Base-by-base conservation (phyloP, 1,139 yeast genomes). In the Blastobotrys indianensis region DNA sequence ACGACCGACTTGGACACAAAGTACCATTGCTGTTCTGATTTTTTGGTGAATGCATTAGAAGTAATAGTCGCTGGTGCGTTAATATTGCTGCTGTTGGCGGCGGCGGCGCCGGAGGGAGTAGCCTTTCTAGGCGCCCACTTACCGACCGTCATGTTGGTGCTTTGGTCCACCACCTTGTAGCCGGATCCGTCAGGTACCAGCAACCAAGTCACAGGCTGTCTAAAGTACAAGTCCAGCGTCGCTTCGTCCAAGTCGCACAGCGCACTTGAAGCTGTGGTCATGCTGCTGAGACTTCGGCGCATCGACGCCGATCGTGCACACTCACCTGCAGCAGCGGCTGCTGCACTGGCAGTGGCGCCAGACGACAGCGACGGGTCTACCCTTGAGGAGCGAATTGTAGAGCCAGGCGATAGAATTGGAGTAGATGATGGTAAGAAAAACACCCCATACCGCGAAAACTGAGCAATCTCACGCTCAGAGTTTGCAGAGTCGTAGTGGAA, bases 161-260 rank as follows among this genome's bases (percentile, higher is more conserved):
- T 43, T n/a, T 46, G 43, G 39, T 52, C 55, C 16, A 51, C 40
- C n/a, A 52, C 42, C 32, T 39, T 29, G 13, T 47, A 39, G 9
- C 45, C 41, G 8, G n/a, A 5, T 2, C 33, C 39, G 10, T 47
- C 46, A 1, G 39, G 42, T 4, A 50, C 44, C 17, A 51, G 39
- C 5, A 37, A 13, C 52, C 52, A 51, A 8, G 46, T 41, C n/a
- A 51, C 51, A 7, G 52, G 53, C 45, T 50, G 53, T 15, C 20
- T 23, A 17, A 20, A 28, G 41, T 20, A 20, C 25, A 20, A 20
- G 7, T 20, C 25, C 7, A 20, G 25, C 7, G 25, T 20, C 25
- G 25, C 25, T 20, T 20, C 25, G 7, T 20, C 25, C 25, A 20
- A 7, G 25, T 20, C 25, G 7, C 25, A 20, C 4, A 20, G 25